Conservation (phyloP, 441 rosid genomes). For the Aquilaria agallochum region DNA sequence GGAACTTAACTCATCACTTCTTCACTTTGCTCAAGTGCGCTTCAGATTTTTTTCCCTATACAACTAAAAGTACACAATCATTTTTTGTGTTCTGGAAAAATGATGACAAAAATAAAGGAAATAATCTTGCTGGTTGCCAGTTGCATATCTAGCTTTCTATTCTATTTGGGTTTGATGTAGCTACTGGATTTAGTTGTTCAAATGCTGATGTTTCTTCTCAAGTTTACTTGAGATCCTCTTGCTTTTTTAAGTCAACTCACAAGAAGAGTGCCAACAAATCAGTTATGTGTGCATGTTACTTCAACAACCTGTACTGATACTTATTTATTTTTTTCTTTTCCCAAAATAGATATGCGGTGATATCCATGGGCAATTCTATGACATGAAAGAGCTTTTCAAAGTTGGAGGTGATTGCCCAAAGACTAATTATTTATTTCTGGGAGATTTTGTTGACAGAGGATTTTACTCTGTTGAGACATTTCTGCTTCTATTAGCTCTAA, state of each 20-base stretch:
- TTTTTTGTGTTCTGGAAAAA: too few relatives aligned
- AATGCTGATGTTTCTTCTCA: too few relatives aligned
- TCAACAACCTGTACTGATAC: constrained; percentile 6
- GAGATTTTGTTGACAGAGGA: constrained; percentile 96
- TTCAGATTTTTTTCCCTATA: too few relatives aligned
- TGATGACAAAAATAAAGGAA: too few relatives aligned
- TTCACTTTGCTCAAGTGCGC: too few relatives aligned
- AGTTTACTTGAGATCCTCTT: too few relatives aligned
- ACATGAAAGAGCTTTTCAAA: constrained; percentile 93
- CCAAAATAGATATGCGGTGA: constrained; percentile 78
- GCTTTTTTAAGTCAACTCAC: neutral
- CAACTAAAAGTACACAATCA: too few relatives aligned
- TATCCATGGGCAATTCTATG: constrained; percentile 93
- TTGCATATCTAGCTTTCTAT: too few relatives aligned
- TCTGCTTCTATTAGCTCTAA: constrained; percentile 84
- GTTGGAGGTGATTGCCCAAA: constrained; percentile 94
- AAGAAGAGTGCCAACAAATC: constrained; percentile 2
- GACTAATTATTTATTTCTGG: constrained; percentile 90
- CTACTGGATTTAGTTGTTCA: too few relatives aligned
- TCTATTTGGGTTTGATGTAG: too few relatives aligned
- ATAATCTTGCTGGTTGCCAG: too few relatives aligned
- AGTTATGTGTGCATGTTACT: neutral
- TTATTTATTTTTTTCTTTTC: constrained; percentile 4
- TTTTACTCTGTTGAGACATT: constrained; percentile 91
- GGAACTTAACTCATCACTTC: too few relatives aligned